These are phyloP conservation scores for Fonsecaea nubica DNA, from an alignment of 2,329 filamentous ascomycete species.

Conservation along the genomic window DNA sequence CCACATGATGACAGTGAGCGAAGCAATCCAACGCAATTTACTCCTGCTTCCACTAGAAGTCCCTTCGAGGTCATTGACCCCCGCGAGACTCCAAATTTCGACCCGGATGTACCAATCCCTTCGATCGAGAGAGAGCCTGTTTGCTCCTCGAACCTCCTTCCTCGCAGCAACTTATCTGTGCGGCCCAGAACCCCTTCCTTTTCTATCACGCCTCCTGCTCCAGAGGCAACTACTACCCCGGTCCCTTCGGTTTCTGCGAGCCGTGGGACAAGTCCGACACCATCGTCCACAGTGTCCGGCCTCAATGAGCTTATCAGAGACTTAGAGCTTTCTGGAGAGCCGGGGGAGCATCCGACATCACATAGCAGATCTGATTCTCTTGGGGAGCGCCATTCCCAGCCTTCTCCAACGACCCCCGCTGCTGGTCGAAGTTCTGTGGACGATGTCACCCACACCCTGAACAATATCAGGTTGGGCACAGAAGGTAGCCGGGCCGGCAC, in stretches of 20 bases:
- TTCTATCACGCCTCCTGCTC: slow-evolving; percentile 9
- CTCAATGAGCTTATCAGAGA: background rate
- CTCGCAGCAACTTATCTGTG: background rate
- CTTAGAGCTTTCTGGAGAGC: background rate
- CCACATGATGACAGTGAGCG: background rate
- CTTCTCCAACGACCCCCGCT: background rate
- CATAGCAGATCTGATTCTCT: background rate
- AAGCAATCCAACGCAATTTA: background rate
- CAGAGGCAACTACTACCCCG: background rate
- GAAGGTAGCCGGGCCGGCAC: background rate
- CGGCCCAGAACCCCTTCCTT: slow-evolving; percentile 15
- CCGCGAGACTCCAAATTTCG: background rate
- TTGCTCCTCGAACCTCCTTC: background rate
- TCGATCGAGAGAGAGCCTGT: background rate
- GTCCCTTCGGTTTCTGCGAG: background rate
- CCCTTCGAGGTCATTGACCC: background rate
- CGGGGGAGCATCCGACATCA: background rate
- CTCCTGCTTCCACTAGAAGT: background rate
- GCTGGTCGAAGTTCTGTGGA: background rate
- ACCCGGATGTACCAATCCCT: background rate
- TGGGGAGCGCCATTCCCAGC: background rate
- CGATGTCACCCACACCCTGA: background rate
- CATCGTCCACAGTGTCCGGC: background rate
- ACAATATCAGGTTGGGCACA: background rate
- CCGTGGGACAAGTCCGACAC: background rate